Evolutionary conservation across 495 filamentous ascomycete genomes (phyloP).

Genomic region (Penicillium simplicissimum): DNA sequence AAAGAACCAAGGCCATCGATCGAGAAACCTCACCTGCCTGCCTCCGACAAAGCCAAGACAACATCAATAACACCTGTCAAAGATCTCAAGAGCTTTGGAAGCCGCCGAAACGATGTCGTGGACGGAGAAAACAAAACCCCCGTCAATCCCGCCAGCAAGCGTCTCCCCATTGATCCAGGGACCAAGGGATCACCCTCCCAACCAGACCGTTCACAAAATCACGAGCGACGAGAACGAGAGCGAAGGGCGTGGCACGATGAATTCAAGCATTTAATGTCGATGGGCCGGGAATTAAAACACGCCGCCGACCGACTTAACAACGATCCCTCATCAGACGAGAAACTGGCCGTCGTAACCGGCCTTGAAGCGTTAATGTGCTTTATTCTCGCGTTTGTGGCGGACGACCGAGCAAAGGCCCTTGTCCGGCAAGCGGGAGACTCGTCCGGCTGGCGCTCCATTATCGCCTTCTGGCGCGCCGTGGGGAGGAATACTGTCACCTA

Average conservation of each 20-base stretch:
- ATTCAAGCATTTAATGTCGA: conserved; percentile 40
- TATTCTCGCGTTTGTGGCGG: conserved; percentile 50
- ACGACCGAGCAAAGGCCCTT: conserved; percentile 41
- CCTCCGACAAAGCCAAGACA: conserved; percentile 33
- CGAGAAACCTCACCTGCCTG: conserved; percentile 29
- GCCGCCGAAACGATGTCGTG: conserved; percentile 30
- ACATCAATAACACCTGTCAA: conserved; percentile 33
- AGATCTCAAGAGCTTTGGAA: conserved; percentile 27
- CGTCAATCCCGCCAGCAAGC: conserved; percentile 28
- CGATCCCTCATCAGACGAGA: conserved; percentile 37
- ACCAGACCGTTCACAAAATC: conserved; percentile 32
- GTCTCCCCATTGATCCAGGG: conserved; percentile 29
- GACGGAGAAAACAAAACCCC: conserved; percentile 37
- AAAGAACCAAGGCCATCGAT: conserved; percentile 25
- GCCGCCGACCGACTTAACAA: conserved; percentile 44
- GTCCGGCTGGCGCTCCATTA: conserved; percentile 49
- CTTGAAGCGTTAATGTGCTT: conserved; percentile 53
- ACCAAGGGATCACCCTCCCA: conserved; percentile 35
- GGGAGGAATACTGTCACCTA: conserved; percentile 40
- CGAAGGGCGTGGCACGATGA: conserved; percentile 48
- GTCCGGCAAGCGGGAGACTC: conserved; percentile 42
- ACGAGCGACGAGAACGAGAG: conserved; percentile 42
- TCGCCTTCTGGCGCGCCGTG: conserved; percentile 50
- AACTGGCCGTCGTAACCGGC: conserved; percentile 44
- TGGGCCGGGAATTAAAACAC: conserved; percentile 53